Evolutionary conservation across 306 rosid genomes (phyloP).

Genomic region (Myrica gale): DNA sequence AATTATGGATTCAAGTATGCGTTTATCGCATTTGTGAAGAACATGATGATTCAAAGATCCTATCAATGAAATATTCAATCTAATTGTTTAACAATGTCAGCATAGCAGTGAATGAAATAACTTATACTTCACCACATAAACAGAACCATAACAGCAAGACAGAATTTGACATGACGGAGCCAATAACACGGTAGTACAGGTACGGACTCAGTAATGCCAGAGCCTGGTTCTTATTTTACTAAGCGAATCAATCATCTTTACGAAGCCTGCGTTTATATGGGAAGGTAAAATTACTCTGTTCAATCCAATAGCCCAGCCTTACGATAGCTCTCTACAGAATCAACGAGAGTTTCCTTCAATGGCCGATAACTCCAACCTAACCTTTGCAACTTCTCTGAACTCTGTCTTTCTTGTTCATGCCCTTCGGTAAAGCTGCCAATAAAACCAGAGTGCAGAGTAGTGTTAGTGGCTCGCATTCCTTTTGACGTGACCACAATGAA

Average conservation of each 20-base stretch:
- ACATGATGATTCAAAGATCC: too few relatives aligned
- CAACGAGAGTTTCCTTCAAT: constrained; percentile 55
- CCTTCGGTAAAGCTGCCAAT: constrained; percentile 43
- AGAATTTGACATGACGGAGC: not conserved
- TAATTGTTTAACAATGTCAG: too few relatives aligned
- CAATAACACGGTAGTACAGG: not conserved
- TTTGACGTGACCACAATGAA: not conserved
- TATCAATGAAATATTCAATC: too few relatives aligned
- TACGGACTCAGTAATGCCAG: not conserved
- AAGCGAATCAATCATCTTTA: not conserved
- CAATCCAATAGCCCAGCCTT: constrained; percentile 37
- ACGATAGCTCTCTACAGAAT: constrained; percentile 51
- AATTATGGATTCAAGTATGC: too few relatives aligned
- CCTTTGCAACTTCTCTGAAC: constrained; percentile 49
- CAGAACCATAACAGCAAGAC: not conserved
- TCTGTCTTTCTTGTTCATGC: constrained; percentile 17
- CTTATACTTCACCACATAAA: not conserved
- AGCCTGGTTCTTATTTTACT: not conserved
- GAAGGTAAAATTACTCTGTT: not conserved
- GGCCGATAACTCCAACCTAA: constrained; percentile 66
- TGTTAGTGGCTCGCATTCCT: not conserved
- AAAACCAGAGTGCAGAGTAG: not conserved
- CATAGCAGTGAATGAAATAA: too few relatives aligned
- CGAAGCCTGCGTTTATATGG: not conserved
- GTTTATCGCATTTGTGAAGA: too few relatives aligned